phyloP scores from a whole-genome alignment of 2,329 filamentous ascomycete genomes.

The Fusarium domesticum region DNA sequence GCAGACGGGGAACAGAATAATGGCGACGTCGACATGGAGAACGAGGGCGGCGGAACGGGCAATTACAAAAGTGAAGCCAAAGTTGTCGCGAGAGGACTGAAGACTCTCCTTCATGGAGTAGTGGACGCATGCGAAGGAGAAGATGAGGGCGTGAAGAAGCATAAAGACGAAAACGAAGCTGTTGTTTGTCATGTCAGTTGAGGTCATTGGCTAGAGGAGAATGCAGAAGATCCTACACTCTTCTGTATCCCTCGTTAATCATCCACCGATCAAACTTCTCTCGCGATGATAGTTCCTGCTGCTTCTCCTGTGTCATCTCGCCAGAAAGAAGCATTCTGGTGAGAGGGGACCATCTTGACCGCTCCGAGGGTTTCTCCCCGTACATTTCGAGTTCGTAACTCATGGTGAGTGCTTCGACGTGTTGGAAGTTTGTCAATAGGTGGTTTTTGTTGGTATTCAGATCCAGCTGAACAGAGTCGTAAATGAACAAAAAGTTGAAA shows the following conservation, averaged over 20 bases:
- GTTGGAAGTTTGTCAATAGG: neutral
- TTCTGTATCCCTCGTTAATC: conserved; percentile 81
- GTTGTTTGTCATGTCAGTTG: conserved; percentile 8
- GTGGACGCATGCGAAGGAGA: conserved; percentile 76
- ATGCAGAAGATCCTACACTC: conserved; percentile 56
- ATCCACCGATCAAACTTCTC: conserved; percentile 83
- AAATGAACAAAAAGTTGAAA: neutral
- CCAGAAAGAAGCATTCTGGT: conserved; percentile 80
- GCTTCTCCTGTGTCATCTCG: conserved; percentile 73
- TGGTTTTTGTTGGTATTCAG: conserved; percentile 15
- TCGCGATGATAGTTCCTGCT: conserved; percentile 63
- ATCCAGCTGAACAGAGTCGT: conserved; percentile 19
- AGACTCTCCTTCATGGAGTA: conserved; percentile 77
- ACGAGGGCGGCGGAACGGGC: conserved; percentile 73
- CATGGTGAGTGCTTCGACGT: conserved; percentile 20
- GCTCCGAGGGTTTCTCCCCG: conserved; percentile 53
- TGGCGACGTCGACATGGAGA: conserved; percentile 76
- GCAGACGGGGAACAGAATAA: conserved; percentile 79
- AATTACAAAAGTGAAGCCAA: conserved; percentile 74
- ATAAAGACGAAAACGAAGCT: conserved; percentile 77
- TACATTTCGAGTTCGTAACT: conserved; percentile 27
- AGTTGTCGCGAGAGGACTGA: conserved; percentile 60
- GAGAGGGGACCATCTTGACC: conserved; percentile 78
- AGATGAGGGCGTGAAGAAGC: conserved; percentile 70
- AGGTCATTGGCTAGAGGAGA: too few species aligned